Percentiles rank a stretch among this genome's conserved stretches.
Evolutionary conservation across 139 green algal species (phyloP).

Genomic region (Tetratostichococcus sp.): DNA sequence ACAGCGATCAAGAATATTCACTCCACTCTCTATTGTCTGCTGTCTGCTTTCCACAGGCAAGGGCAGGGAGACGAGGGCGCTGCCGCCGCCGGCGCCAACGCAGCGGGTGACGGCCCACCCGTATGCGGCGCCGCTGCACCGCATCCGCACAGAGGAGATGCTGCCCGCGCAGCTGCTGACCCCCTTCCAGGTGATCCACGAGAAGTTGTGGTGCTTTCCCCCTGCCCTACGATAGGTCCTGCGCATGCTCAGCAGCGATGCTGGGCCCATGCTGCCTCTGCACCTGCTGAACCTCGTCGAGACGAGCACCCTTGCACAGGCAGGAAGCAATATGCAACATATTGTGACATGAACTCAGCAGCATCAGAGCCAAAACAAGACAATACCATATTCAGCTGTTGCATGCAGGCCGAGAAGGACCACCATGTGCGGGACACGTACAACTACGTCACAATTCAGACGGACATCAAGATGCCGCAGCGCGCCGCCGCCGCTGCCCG

Average conservation of each 20-base stretch:
- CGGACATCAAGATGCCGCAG: conserved; percentile 55
- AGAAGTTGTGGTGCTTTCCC: too few relatives aligned
- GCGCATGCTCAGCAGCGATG: too few relatives aligned
- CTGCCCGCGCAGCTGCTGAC: conserved; percentile 60
- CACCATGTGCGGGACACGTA: conserved; percentile 77
- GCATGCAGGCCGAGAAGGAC: conserved; percentile 68
- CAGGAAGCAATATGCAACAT: too few relatives aligned
- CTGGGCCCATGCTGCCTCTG: too few relatives aligned
- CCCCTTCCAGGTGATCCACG: conserved; percentile 41
- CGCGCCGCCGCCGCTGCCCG: conserved; percentile 40
- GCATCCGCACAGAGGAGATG: conserved; percentile 51
- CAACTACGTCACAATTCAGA: conserved; percentile 82
- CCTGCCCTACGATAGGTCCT: too few relatives aligned
- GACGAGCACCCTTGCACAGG: too few relatives aligned
- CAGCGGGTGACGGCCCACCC: conserved; percentile 55
- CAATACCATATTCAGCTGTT: neutral
- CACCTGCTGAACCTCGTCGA: too few relatives aligned
- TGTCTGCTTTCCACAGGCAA: conserved; percentile 16
- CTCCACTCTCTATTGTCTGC: too few relatives aligned
- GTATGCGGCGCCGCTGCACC: conserved; percentile 52
- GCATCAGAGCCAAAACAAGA: too few relatives aligned
- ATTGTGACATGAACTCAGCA: too few relatives aligned
- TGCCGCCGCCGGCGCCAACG: conserved; percentile 24
- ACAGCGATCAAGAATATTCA: too few relatives aligned
- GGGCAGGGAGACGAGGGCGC: conserved; percentile 31